Evolutionary conservation across 495 filamentous ascomycete genomes (phyloP).

Genomic region (Astrocystis sublimbata): DNA sequence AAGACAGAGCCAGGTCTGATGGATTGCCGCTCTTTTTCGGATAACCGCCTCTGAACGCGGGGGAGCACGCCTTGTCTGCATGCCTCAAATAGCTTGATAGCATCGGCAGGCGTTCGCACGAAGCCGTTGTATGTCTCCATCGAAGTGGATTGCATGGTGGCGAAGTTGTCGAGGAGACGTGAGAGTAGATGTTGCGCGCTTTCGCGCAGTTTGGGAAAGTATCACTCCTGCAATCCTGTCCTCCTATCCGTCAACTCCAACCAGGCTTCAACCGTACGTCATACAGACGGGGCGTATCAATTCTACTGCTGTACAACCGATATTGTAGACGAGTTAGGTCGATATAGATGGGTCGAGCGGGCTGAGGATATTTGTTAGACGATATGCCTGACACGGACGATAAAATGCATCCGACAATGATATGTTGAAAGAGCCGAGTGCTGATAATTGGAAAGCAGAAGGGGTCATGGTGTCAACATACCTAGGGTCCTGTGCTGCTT

Average conservation of each 20-base stretch:
- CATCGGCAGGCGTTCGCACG: constrained; percentile 89
- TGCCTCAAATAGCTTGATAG: constrained; percentile 96
- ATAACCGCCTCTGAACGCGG: constrained; percentile 87
- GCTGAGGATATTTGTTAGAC: not conserved
- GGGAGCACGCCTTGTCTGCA: constrained; percentile 88
- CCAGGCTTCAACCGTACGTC: constrained; percentile 25
- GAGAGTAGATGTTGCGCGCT: not conserved
- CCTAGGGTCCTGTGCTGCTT: too few species aligned
- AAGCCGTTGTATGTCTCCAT: constrained; percentile 98
- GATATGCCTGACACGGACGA: not conserved
- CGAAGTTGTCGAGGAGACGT: not conserved
- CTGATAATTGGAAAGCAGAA: too few species aligned
- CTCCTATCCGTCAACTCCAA: constrained; percentile 28
- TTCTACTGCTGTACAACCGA: not conserved
- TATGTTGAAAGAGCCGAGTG: too few species aligned
- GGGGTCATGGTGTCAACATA: too few species aligned
- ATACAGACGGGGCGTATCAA: constrained; percentile 24
- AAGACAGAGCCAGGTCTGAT: constrained; percentile 97
- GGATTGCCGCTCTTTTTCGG: constrained; percentile 93
- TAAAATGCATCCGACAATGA: not conserved
- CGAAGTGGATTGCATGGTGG: constrained; percentile 2
- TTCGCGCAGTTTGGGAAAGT: constrained; percentile 16
- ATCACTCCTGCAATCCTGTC: constrained; percentile 25
- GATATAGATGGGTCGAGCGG: not conserved
- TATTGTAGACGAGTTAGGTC: not conserved